Percentiles rank a stretch among this genome's conserved stretches.
These are phyloP conservation scores for Amanita pseudoporphyria DNA, from an alignment of 768 basidiomycete genomes.

Conservation along the genomic window DNA sequence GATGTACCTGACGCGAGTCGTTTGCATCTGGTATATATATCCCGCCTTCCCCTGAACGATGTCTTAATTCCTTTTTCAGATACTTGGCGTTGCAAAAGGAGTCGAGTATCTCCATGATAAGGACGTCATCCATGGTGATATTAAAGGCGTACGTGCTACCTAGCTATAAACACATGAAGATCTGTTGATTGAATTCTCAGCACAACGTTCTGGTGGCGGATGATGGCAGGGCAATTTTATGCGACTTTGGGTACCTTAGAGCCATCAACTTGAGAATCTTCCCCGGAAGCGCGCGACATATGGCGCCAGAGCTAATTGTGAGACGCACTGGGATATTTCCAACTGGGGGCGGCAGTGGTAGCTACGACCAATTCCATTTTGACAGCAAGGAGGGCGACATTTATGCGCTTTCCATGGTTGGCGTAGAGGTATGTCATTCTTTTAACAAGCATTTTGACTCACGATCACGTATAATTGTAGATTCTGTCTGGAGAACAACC, in stretches of 20 bases:
- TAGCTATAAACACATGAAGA: background rate
- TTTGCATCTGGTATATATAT: constrained; percentile 4
- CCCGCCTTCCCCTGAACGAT: constrained; percentile 22
- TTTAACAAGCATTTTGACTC: background rate
- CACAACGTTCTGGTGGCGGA: constrained; percentile 49
- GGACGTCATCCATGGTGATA: constrained; percentile 49
- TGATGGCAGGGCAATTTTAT: constrained; percentile 42
- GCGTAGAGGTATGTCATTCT: background rate
- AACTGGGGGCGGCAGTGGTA: constrained; percentile 13
- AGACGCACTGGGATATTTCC: constrained; percentile 30
- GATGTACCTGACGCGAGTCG: constrained; percentile 12
- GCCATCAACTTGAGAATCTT: constrained; percentile 40
- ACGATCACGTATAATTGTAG: background rate
- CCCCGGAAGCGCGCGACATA: constrained; percentile 39
- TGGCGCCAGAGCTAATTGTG: constrained; percentile 50
- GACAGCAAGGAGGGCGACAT: constrained; percentile 34
- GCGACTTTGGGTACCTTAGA: constrained; percentile 53
- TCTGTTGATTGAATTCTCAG: constrained; percentile 18
- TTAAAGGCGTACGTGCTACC: constrained; percentile 41
- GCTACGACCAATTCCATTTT: constrained; percentile 35
- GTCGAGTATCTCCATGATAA: constrained; percentile 48
- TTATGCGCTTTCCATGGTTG: constrained; percentile 51
- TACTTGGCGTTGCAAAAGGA: constrained; percentile 36
- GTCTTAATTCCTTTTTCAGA: constrained; percentile 22
- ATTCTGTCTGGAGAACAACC: background rate